Evolutionary conservation across 2,329 filamentous ascomycete genomes (phyloP).

Genomic region (Nannizziopsis arthrosporioides): DNA sequence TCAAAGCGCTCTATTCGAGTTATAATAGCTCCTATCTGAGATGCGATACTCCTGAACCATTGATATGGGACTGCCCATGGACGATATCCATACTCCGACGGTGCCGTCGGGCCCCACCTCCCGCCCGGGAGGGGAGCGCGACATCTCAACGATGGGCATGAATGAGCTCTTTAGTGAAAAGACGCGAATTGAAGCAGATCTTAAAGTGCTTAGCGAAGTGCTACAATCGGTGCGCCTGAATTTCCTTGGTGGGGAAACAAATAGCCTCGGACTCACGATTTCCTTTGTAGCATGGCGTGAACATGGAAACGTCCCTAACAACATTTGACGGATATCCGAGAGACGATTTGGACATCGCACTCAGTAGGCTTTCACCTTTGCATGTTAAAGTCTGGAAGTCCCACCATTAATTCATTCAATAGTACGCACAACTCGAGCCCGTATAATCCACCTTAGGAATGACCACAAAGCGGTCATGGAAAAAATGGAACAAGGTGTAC

Average conservation of each 20-base stretch:
- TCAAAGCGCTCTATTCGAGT: too few species aligned
- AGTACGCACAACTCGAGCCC: constrained; percentile 87
- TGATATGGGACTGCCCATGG: constrained; percentile 49
- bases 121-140: constrained; percentile 45
- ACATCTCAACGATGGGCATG: constrained; percentile 57
- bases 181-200: constrained; percentile 70
- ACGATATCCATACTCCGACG: constrained; percentile 55
- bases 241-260: constrained; percentile 3
- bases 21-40: too few species aligned
- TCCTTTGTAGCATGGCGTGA: constrained; percentile 67
- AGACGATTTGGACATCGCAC: constrained; percentile 86
- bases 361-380: constrained; percentile 49
- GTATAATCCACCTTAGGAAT: constrained; percentile 80
- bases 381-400: neutral
- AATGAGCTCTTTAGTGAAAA: constrained; percentile 74
- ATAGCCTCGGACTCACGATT: constrained; percentile 14
- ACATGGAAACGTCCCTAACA: constrained; percentile 79
- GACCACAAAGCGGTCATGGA: constrained; percentile 87
- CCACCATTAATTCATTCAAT: constrained; percentile 15
- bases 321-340: constrained; percentile 87
- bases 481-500: constrained; percentile 71
- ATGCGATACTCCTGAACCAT: neutral
- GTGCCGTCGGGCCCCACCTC: constrained; percentile 68
- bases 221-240: constrained; percentile 61
- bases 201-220: constrained; percentile 71